A percentile compares a stretch with the other conserved stretches of the same genome.
These are phyloP conservation scores for Venturia pyrina DNA, from an alignment of 2,329 filamentous ascomycete species.

Conservation along the genomic window DNA sequence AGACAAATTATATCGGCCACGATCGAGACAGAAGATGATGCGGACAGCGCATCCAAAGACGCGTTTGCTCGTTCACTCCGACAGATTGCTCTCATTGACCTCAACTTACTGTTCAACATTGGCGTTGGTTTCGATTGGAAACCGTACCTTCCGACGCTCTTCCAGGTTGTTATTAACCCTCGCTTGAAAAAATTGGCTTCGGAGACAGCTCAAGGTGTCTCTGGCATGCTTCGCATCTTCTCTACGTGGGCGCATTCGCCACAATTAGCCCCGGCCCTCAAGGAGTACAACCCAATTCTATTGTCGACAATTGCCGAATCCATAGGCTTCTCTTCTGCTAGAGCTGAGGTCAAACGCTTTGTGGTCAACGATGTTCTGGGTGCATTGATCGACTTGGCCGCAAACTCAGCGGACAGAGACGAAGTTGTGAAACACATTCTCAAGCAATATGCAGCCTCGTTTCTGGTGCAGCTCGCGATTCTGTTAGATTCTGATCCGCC, in stretches of 20 bases:
- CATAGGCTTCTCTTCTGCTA: slow-evolving; percentile 61
- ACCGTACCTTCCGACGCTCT: slow-evolving; percentile 58
- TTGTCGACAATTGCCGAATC: slow-evolving; percentile 63
- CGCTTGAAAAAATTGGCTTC: slow-evolving; percentile 66
- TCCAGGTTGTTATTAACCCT: slow-evolving; percentile 66
- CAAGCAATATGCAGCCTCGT: slow-evolving; percentile 52
- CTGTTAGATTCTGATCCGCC: slow-evolving; percentile 50
- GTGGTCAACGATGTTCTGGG: slow-evolving; percentile 64
- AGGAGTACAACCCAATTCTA: slow-evolving; percentile 48
- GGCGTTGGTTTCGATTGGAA: slow-evolving; percentile 62
- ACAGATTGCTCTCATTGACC: slow-evolving; percentile 68
- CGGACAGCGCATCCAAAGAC: slow-evolving; percentile 26
- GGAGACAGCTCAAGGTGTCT: slow-evolving; percentile 85
- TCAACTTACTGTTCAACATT: slow-evolving; percentile 68
- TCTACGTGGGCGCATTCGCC: slow-evolving; percentile 67
- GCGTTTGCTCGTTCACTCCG: slow-evolving; percentile 59
- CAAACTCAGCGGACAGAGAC: slow-evolving; percentile 36
- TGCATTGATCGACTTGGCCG: slow-evolving; percentile 45
- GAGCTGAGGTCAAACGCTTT: slow-evolving; percentile 78
- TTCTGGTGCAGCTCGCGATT: slow-evolving; percentile 47
- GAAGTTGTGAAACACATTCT: slow-evolving; percentile 50
- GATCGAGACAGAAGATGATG: slow-evolving; percentile 11
- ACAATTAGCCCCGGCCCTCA: slow-evolving; percentile 59
- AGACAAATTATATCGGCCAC: not conserved
- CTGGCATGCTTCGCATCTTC: slow-evolving; percentile 70